phyloP scores from a whole-genome alignment of 345 rosid genomes.

The Clausena lansium region DNA sequence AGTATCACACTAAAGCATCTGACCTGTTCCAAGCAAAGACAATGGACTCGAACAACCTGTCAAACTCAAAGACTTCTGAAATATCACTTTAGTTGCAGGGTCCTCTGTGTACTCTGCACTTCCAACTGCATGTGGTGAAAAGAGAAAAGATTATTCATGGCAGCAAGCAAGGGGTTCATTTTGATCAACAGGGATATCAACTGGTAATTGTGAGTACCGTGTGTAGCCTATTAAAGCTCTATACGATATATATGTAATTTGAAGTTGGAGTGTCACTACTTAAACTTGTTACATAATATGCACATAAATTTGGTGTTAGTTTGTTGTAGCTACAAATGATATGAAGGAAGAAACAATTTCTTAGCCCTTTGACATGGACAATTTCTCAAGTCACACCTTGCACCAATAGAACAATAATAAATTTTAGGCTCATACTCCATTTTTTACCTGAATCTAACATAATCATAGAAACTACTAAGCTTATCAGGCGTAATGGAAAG shows the following conservation, averaged over 20 bases:
- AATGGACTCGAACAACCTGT: constrained; percentile 63
- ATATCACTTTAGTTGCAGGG: constrained; percentile 62
- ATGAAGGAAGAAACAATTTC: not conserved
- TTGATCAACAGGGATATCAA: not conserved
- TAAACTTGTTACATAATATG: not conserved
- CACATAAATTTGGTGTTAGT: not conserved
- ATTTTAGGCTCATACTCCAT: not conserved
- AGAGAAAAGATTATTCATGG: not conserved
- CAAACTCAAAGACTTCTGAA: constrained; percentile 54
- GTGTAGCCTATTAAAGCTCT: not conserved
- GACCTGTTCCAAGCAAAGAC: constrained; percentile 79
- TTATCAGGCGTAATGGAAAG: not conserved
- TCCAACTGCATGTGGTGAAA: constrained; percentile 44
- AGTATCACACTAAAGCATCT: constrained; percentile 11
- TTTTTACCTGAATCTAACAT: not conserved
- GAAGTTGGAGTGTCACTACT: not conserved
- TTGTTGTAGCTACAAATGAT: not conserved
- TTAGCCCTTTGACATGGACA: not conserved
- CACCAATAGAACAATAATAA: not conserved
- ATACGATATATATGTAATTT: not conserved
- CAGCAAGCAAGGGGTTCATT: not conserved
- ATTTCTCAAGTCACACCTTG: not conserved
- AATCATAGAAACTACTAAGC: not conserved
- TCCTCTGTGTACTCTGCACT: constrained; percentile 59
- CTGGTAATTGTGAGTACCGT: not conserved